These are phyloP conservation scores for Amaranthus cruentus DNA, from an alignment of 148 eudicot species.

Conservation along the genomic window DNA sequence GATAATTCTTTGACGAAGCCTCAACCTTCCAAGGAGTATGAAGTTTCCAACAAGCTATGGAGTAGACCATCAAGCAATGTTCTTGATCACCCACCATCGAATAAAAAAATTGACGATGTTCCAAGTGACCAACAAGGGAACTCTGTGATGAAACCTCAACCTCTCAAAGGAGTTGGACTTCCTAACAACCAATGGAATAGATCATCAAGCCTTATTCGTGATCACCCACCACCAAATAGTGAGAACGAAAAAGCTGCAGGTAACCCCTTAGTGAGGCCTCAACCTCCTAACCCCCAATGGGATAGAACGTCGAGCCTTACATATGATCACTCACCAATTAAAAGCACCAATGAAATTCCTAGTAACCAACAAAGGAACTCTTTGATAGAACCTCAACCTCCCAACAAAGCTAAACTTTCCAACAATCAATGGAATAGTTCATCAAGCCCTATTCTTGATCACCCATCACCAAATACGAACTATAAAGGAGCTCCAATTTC, in stretches of 20 bases:
- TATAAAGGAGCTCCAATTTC: no score
- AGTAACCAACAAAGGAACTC: neutral
- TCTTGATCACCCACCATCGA: no score
- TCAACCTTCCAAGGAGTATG: neutral
- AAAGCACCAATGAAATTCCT: neutral
- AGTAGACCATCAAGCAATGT: no score
- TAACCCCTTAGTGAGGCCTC: conserved; percentile 6
- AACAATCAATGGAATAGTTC: neutral
- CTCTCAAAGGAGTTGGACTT: neutral
- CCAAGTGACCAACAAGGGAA: neutral
- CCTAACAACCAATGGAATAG: conserved; percentile 8
- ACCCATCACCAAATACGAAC: neutral
- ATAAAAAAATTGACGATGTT: no score
- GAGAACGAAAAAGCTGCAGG: neutral
- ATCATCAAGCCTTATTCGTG: conserved; percentile 15
- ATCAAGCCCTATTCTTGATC: neutral
- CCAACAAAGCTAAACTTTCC: neutral
- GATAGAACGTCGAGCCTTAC: neutral
- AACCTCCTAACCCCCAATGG: conserved; percentile 5
- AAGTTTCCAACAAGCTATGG: no score
- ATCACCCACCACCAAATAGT: conserved; percentile 15
- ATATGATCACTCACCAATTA: neutral
- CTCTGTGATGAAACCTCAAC: neutral
- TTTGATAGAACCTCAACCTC: neutral
- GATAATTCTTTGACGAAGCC: conserved; percentile 12